phyloP scores from a whole-genome alignment of 139 green algal genomes.

The Closterium sp. region DNA sequence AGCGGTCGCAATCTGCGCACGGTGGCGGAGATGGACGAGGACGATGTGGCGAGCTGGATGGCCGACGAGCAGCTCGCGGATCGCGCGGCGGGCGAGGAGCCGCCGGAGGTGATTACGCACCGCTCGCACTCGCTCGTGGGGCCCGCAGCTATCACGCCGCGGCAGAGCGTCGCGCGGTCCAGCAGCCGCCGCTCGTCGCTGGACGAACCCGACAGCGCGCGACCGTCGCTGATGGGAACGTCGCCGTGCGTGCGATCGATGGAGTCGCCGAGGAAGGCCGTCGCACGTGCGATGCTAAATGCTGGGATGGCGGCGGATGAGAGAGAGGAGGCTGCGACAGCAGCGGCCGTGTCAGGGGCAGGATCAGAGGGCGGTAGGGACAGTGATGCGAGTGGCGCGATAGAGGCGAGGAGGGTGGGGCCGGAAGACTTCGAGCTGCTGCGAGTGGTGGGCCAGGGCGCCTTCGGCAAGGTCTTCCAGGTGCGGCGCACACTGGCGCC shows the following conservation, averaged over 20 bases:
- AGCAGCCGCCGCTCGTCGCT: neutral
- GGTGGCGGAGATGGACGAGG: neutral
- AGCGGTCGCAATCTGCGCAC: neutral
- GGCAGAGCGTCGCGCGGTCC: neutral
- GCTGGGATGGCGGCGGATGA: neutral
- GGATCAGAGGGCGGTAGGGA: neutral
- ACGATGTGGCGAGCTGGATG: conserved; percentile 17
- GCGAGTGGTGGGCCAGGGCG: conserved; percentile 88
- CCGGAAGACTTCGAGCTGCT: conserved; percentile 89
- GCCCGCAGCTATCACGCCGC: conserved; percentile 5
- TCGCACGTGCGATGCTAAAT: neutral
- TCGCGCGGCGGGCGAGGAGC: neutral
- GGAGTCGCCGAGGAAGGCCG: conserved; percentile 7
- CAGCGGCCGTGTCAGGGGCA: neutral
- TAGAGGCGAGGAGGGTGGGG: conserved; percentile 11
- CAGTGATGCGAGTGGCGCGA: neutral
- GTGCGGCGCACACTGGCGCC: too few relatives aligned
- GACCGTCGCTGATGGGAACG: neutral
- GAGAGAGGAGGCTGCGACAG: neutral
- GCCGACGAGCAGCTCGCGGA: neutral
- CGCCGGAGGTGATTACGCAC: conserved; percentile 22
- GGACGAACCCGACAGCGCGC: conserved; percentile 2
- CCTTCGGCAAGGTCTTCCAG: conserved; percentile 88
- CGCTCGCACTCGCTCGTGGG: conserved; percentile 46
- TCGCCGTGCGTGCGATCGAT: neutral